Conservation (phyloP, 2,329 filamentous ascomycete species). For the Metarhizium humberi region DNA sequence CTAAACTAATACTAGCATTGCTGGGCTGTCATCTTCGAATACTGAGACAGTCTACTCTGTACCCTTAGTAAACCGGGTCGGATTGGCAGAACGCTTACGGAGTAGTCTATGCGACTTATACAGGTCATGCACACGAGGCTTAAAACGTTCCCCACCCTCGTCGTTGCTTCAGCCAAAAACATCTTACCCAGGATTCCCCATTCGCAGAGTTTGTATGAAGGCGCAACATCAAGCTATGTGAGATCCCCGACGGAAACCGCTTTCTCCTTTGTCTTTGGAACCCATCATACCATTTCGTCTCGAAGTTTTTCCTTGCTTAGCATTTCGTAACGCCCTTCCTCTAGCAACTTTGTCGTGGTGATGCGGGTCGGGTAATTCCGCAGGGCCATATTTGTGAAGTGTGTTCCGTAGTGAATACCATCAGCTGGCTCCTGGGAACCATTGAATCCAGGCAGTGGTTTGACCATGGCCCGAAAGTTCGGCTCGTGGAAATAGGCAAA, state of each 20-base stretch:
- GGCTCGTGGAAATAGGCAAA: slow-evolving; percentile 45
- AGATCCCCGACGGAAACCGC: no score
- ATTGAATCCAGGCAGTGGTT: slow-evolving; percentile 30
- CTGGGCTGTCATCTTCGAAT: no score
- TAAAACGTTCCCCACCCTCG: not conserved
- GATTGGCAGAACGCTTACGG: no score
- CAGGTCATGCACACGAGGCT: not conserved
- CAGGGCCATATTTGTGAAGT: slow-evolving; percentile 43
- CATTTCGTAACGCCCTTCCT: slow-evolving; percentile 19
- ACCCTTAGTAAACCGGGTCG: no score
- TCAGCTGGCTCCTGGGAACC: slow-evolving; percentile 19
- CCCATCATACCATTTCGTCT: slow-evolving; percentile 12
- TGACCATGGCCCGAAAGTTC: slow-evolving; percentile 34
- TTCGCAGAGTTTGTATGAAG: no score
- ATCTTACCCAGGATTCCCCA: no score
- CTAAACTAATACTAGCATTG: not conserved
- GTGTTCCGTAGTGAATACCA: slow-evolving; percentile 41
- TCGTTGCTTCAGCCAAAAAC: not conserved
- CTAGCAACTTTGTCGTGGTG: slow-evolving; percentile 27
- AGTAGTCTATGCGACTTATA: not conserved
- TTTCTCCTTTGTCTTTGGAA: not conserved
- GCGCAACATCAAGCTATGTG: no score
- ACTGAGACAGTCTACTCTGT: no score
- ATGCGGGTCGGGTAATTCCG: slow-evolving; percentile 38
- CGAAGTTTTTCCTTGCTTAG: slow-evolving; percentile 11